phyloP scores from a whole-genome alignment of 768 basidiomycete genomes.

The Suillus spraguei region DNA sequence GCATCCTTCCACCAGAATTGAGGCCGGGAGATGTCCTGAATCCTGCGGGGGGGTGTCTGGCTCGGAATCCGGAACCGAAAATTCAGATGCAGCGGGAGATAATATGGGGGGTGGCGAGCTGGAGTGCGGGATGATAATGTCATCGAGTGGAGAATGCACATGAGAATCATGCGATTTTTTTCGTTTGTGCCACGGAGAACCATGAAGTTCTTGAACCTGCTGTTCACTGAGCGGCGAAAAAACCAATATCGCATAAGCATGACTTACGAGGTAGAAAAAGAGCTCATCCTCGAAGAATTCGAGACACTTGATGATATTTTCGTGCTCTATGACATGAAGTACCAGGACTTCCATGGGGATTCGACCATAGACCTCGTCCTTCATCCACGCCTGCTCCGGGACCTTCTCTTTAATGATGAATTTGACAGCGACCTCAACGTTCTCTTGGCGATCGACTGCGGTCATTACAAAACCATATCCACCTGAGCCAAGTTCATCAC shows the following conservation, averaged over 20 bases:
- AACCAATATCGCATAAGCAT: slow-evolving; percentile 6
- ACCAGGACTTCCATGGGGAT: slow-evolving; percentile 85
- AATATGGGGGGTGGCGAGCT: slow-evolving; percentile 52
- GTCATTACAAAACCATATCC: slow-evolving; percentile 97
- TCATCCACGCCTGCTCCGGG: slow-evolving; percentile 52
- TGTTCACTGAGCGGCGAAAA: not conserved
- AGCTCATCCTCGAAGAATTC: slow-evolving; percentile 83
- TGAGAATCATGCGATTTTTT: slow-evolving; percentile 34
- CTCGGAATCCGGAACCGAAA: slow-evolving; percentile 46
- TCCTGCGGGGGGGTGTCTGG: slow-evolving; percentile 46
- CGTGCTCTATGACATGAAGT: slow-evolving; percentile 72
- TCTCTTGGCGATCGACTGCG: slow-evolving; percentile 61
- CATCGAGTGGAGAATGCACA: slow-evolving; percentile 23
- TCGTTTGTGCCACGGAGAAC: slow-evolving; percentile 78
- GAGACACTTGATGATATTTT: slow-evolving; percentile 80
- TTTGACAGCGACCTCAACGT: slow-evolving; percentile 86
- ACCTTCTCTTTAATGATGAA: slow-evolving; percentile 85
- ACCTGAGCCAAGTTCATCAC: slow-evolving; percentile 84
- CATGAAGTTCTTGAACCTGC: slow-evolving; percentile 91
- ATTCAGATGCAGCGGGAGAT: slow-evolving; percentile 56
- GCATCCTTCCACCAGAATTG: slow-evolving; percentile 21
- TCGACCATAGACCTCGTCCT: slow-evolving; percentile 59
- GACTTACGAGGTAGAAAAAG: slow-evolving; percentile 85
- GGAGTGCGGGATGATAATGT: slow-evolving; percentile 23
- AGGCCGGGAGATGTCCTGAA: slow-evolving; percentile 24